These are phyloP conservation scores for Pichia sp. DNA, from an alignment of 1,139 yeast genomes.

Conservation along the genomic window DNA sequence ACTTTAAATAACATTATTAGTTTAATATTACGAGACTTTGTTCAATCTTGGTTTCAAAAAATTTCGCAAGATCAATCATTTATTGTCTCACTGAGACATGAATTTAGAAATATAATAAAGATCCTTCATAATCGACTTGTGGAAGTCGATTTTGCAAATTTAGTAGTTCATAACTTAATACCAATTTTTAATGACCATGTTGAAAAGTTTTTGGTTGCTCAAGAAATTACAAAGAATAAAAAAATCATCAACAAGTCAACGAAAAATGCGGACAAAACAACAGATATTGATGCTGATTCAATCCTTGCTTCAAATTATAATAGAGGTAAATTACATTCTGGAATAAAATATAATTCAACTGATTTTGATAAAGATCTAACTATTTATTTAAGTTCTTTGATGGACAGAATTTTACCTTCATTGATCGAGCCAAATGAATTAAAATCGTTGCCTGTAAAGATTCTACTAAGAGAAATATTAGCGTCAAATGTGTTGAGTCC, in stretches of 20 bases:
- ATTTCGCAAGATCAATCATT: constrained; percentile 47
- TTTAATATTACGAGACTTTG: constrained; percentile 52
- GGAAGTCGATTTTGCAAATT: constrained; percentile 46
- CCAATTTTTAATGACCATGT: constrained; percentile 69
- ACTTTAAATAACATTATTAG: constrained; percentile 48
- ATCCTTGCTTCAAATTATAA: constrained; percentile 57
- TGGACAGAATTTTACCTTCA: constrained; percentile 42
- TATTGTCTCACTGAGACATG: constrained; percentile 45
- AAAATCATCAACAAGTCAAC: constrained; percentile 14
- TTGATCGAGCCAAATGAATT: constrained; percentile 47
- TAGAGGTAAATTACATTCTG: constrained; percentile 55
- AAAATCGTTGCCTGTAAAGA: constrained; percentile 41
- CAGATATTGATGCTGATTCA: constrained; percentile 43
- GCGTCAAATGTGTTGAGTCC: constrained; percentile 52
- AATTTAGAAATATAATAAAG: constrained; percentile 40
- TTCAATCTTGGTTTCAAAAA: constrained; percentile 55
- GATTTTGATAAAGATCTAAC: constrained; percentile 44
- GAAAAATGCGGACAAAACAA: constrained; percentile 10
- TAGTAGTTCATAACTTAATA: constrained; percentile 50
- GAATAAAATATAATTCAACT: constrained; percentile 42
- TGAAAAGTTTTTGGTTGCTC: constrained; percentile 47
- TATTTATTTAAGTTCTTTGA: constrained; percentile 41
- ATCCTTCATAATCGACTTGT: constrained; percentile 38
- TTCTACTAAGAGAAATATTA: constrained; percentile 58
- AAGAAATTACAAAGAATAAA: constrained; percentile 33